Conservation (phyloP, 495 filamentous ascomycete genomes). For the Aspergillus egyptiacus region DNA sequence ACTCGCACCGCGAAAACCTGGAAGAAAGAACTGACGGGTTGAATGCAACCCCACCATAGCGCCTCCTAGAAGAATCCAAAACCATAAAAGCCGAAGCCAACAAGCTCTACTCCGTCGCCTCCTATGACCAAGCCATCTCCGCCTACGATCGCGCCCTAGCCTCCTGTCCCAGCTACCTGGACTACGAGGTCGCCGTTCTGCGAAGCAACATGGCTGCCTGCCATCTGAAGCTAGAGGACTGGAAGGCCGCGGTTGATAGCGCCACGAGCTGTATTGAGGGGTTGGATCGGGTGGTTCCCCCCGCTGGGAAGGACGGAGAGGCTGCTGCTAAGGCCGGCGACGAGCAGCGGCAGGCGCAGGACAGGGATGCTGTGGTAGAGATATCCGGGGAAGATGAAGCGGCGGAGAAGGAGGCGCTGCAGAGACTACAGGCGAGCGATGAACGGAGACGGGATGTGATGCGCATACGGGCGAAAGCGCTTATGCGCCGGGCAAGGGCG, state of each 20-base stretch:
- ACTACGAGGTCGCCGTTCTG: conserved; percentile 83
- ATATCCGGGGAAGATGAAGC: conserved; percentile 52
- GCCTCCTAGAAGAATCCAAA: conserved; percentile 65
- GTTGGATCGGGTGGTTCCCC: conserved; percentile 55
- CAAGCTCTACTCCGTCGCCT: conserved; percentile 60
- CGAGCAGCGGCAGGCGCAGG: conserved; percentile 18
- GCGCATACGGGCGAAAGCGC: conserved; percentile 76
- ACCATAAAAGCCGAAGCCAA: conserved; percentile 75
- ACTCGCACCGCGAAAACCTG: not conserved
- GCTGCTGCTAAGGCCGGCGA: too few species aligned
- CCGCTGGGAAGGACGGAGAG: conserved; percentile 18
- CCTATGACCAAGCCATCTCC: conserved; percentile 80
- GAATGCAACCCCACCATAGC: conserved; percentile 34
- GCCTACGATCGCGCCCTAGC: conserved; percentile 81
- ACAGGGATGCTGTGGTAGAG: conserved; percentile 40
- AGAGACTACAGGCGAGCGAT: conserved; percentile 44
- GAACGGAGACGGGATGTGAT: conserved; percentile 56
- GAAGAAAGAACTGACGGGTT: not conserved
- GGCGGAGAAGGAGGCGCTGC: conserved; percentile 51
- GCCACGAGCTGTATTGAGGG: conserved; percentile 69
- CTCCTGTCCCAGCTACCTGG: conserved; percentile 78
- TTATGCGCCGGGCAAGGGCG: conserved; percentile 78
- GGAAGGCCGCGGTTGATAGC: conserved; percentile 72
- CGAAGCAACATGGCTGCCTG: conserved; percentile 87
- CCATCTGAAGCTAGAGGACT: conserved; percentile 78